phyloP scores from a whole-genome alignment of 148 eudicot genomes.

The Camellia lanceoleosa region DNA sequence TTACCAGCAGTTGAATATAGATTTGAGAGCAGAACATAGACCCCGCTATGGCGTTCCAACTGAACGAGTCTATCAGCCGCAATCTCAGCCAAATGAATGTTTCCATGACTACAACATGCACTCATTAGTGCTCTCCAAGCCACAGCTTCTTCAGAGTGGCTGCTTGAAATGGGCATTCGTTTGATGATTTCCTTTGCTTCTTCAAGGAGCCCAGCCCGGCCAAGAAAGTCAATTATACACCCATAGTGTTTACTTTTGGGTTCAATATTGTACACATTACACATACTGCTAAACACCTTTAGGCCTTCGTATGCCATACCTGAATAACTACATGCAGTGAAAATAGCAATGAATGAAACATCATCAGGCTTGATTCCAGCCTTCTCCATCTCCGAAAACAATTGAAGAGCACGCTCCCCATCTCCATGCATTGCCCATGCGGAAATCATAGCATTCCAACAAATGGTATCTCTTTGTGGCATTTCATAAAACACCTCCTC shows the following conservation, averaged over 20 bases:
- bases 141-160: constrained; percentile 25
- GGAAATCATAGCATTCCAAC: constrained; percentile 39
- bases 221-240: constrained; percentile 30
- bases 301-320: constrained; percentile 34
- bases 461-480: constrained; percentile 29
- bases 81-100: constrained; percentile 16
- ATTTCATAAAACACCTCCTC: constrained; percentile 32
- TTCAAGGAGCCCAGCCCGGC: constrained; percentile 27
- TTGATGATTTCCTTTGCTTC: constrained; percentile 27
- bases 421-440: constrained; percentile 35
- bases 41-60: constrained; percentile 36
- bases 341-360: constrained; percentile 28
- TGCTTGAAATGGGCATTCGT: constrained; percentile 16
- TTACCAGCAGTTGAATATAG: constrained; percentile 21
- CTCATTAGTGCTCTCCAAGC: constrained; percentile 34
- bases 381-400: constrained; percentile 31
- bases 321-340: constrained; percentile 38
- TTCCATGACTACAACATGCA: constrained; percentile 18
- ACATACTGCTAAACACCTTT: constrained; percentile 26
- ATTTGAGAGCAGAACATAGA: constrained; percentile 31
- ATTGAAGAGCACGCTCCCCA: constrained; percentile 21
- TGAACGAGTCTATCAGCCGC: constrained; percentile 25
- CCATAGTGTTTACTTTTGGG: constrained; percentile 34
- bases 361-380: constrained; percentile 24
- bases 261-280: constrained; percentile 21